Base-by-base conservation (phyloP, 768 basidiomycete genomes). In the Naganishia antarctica region DNA sequence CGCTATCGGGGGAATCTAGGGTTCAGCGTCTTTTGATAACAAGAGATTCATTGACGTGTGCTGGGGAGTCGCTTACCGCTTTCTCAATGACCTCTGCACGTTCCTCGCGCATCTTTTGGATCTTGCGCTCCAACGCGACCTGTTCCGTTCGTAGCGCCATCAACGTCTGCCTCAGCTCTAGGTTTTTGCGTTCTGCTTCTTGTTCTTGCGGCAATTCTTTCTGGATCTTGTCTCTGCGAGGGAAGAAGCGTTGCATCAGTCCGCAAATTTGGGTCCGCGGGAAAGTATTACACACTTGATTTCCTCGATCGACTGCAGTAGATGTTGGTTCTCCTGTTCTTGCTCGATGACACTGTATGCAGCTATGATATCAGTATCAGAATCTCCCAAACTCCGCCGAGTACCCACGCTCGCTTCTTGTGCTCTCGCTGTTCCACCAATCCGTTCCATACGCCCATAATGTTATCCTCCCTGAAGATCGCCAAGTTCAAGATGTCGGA, bases 141-240 rank as follows among this genome's bases (percentile, higher is more conserved):
- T 57, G 53, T 6, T 57, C 53, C 12, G 53, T 57, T n/a, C 53
- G 5, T 23, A 57, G 26, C 3, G 53, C 53, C 53, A 57, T 57
- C 37, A 57, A 26, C 16, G 53, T 57, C 23, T 57, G 53, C 23
- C 53, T 2, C 8, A 57, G 53, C 37, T 57, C 53, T 9, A 57
- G 21, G 23, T 57, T 57, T 23, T 37, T 41, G 9, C 53, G 32
- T 40, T 57, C 53, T 2, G 53, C 53, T 4, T 57, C 53, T 41
- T 57, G 53, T 23, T 57, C 53, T 40, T 57, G 53, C 21, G 53
- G 53, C 1, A 57, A 34, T 40, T 57, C 53, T 57, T 57, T 57
- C 37, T 57, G 53, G 13, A 57, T 57, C 53, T 57, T 57, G 37
- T 57, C 53, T 18, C 53, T 57, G 53, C n/a, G n/a, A n/a, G n/a